These are phyloP conservation scores for Termitomyces sp. DNA, from an alignment of 768 basidiomycete genomes.

Conservation along the genomic window DNA sequence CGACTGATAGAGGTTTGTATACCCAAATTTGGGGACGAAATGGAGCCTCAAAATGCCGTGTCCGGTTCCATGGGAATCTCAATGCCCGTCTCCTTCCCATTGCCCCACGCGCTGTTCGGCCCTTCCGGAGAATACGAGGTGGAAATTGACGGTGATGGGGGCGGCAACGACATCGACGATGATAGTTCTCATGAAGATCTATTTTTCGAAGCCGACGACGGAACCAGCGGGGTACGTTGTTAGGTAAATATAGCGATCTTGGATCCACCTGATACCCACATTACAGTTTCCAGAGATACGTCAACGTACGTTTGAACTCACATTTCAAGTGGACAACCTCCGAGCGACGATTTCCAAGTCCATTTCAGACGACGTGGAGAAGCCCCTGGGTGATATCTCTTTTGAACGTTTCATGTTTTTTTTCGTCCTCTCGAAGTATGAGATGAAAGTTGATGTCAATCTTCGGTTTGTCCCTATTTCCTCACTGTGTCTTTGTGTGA, in stretches of 20 bases:
- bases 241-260: too few species aligned
- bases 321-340: slow-evolving; percentile 84
- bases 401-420: slow-evolving; percentile 76
- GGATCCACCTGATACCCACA: neutral
- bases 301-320: slow-evolving; percentile 74
- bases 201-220: slow-evolving; percentile 75
- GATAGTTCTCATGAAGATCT: slow-evolving; percentile 42
- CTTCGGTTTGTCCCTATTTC: slow-evolving; percentile 51
- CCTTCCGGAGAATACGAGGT: slow-evolving; percentile 65
- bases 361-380: slow-evolving; percentile 58
- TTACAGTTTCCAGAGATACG: slow-evolving; percentile 38
- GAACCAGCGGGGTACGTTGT: slow-evolving; percentile 46
- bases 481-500: neutral
- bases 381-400: slow-evolving; percentile 71
- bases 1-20: slow-evolving; percentile 87
- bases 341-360: slow-evolving; percentile 78
- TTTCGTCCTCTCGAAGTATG: slow-evolving; percentile 75
- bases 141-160: slow-evolving; percentile 52
- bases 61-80: slow-evolving; percentile 17
- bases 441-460: slow-evolving; percentile 83
- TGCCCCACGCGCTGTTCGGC: slow-evolving; percentile 56
- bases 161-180: slow-evolving; percentile 30
- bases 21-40: slow-evolving; percentile 68
- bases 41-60: slow-evolving; percentile 16
- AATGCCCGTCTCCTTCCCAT: slow-evolving; percentile 39